Percentiles rank a stretch among this genome's conserved stretches.
These are phyloP conservation scores for Thraustotheca clavata DNA, from an alignment of 352 stramenopile genomes.

Conservation along the genomic window DNA sequence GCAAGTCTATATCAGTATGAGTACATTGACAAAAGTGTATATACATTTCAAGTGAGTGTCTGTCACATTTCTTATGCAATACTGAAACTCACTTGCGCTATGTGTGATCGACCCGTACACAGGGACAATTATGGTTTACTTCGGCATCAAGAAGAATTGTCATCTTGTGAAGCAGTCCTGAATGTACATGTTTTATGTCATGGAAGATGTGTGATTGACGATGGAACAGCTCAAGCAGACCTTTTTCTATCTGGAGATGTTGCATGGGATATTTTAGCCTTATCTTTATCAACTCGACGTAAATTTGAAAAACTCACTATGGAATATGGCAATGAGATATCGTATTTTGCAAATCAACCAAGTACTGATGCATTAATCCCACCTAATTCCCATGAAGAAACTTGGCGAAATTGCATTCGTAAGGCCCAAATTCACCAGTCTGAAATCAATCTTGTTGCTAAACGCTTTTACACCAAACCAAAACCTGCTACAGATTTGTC, in stretches of 20 bases:
- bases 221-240: conserved; percentile 66
- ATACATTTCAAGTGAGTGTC: conserved; percentile 51
- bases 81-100: conserved; percentile 54
- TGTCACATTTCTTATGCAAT: conserved; percentile 70
- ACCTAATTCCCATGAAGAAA: conserved; percentile 55
- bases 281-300: conserved; percentile 33
- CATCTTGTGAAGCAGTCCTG: conserved; percentile 22
- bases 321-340: too few relatives aligned
- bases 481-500: conserved; percentile 24
- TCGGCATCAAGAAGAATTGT: not conserved
- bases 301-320: conserved; percentile 33
- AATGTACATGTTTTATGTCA: conserved; percentile 34
- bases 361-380: conserved; percentile 39
- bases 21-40: conserved; percentile 37
- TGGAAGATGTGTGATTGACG: conserved; percentile 60
- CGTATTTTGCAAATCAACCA: too few relatives aligned
- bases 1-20: conserved; percentile 14
- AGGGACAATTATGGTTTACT: conserved; percentile 23
- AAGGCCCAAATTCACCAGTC: conserved; percentile 23
- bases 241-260: conserved; percentile 59
- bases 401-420: conserved; percentile 41
- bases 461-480: conserved; percentile 47
- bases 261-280: conserved; percentile 52
- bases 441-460: conserved; percentile 40
- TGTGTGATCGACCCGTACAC: conserved; percentile 41